Percentiles rank a stretch among this genome's conserved stretches.
Evolutionary conservation across 2,329 filamentous ascomycete species (phyloP).

Genomic region (Albophoma yamanashiensis): DNA sequence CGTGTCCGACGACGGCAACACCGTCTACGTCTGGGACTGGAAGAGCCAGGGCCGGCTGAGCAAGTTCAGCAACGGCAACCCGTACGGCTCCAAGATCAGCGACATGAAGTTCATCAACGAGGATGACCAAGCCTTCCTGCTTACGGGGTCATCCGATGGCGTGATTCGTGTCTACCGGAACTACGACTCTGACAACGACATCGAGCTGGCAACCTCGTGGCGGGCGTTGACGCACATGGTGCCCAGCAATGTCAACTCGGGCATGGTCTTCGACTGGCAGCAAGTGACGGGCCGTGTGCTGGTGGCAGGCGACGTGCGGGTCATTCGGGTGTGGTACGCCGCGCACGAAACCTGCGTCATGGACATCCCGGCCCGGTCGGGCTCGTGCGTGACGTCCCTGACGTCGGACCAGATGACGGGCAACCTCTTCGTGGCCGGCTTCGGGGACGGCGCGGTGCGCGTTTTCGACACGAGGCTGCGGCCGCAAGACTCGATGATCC

Average conservation of each 20-base stretch:
- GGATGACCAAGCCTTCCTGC: conserved; percentile 87
- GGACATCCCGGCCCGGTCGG: conserved; percentile 90
- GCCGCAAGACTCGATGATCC: conserved; percentile 84
- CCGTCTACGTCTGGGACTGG: conserved; percentile 90
- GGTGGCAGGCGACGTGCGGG: conserved; percentile 92
- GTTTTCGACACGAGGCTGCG: conserved; percentile 85
- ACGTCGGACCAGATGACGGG: conserved; percentile 98
- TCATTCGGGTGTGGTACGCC: conserved; percentile 94
- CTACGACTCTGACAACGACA: conserved; percentile 67
- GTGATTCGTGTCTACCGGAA: conserved; percentile 88
- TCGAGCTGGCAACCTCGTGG: conserved; percentile 85
- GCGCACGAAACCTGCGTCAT: conserved; percentile 84
- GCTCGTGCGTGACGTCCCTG: conserved; percentile 88
- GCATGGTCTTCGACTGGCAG: conserved; percentile 97
- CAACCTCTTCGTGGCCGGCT: conserved; percentile 90
- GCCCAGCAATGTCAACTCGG: conserved; percentile 86
- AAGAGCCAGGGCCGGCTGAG: conserved; percentile 62
- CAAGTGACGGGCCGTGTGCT: conserved; percentile 91
- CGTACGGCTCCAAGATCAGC: conserved; percentile 80
- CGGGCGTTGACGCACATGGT: conserved; percentile 88
- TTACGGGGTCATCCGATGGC: conserved; percentile 92
- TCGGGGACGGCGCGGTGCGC: conserved; percentile 87
- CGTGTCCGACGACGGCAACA: conserved; percentile 87
- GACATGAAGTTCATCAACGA: conserved; percentile 98
- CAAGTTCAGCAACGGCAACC: conserved; percentile 91